These are phyloP conservation scores for Penicillium psychrofluorescens DNA, from an alignment of 495 filamentous ascomycete genomes.

Conservation along the genomic window DNA sequence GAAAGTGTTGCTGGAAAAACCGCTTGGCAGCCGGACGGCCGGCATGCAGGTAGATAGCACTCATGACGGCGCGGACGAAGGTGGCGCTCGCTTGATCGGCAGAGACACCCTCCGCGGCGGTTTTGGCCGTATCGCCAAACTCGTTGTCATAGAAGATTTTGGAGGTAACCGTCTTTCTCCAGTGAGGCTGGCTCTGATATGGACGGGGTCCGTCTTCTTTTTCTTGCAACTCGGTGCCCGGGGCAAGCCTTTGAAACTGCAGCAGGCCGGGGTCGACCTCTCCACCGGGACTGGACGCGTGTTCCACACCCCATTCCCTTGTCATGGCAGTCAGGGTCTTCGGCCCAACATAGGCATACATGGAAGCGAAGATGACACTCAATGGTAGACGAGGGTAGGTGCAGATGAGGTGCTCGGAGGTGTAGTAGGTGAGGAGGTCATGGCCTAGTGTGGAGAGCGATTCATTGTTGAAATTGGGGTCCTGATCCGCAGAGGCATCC, in stretches of 20 bases:
- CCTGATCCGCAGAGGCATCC: conserved; percentile 70
- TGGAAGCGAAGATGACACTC: conserved; percentile 70
- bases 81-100: conserved; percentile 47
- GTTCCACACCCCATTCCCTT: conserved; percentile 83
- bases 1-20: conserved; percentile 77
- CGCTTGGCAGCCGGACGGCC: conserved; percentile 61
- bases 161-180: conserved; percentile 63
- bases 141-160: conserved; percentile 71
- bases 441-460: conserved; percentile 75
- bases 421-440: conserved; percentile 77
- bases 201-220: conserved; percentile 15
- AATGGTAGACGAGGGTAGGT: conserved; percentile 85
- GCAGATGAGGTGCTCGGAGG: conserved; percentile 77
- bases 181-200: conserved; percentile 43
- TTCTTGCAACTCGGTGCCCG: conserved; percentile 42
- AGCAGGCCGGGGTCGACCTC: conserved; percentile 93
- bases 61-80: conserved; percentile 75
- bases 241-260: conserved; percentile 60
- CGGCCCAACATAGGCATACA: conserved; percentile 72
- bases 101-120: conserved; percentile 24
- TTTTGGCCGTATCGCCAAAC: conserved; percentile 57
- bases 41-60: conserved; percentile 75
- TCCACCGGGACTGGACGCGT: conserved; percentile 70
- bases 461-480: conserved; percentile 71
- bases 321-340: conserved; percentile 62